Evolutionary conservation across 129 eudicot species (phyloP).

Genomic region (Oenanthe sinensis): DNA sequence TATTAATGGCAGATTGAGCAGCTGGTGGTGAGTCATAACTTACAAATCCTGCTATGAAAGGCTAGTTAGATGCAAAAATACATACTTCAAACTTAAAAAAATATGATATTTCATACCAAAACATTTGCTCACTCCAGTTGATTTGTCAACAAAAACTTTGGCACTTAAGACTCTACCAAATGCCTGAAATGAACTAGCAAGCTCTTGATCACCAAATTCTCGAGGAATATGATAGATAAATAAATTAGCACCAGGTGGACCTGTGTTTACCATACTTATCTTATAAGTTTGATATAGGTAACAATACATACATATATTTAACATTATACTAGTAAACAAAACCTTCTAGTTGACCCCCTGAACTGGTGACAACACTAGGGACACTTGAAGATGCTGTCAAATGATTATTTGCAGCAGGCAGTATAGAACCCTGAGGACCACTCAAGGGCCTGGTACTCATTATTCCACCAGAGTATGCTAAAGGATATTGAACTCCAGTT

Average conservation of each 20-base stretch:
- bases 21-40: conserved; percentile 90
- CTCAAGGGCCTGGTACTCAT: conserved; percentile 52
- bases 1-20: conserved; percentile 80
- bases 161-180: conserved; percentile 89
- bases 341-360: conserved; percentile 88
- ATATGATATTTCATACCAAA: conserved; percentile 46
- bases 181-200: conserved; percentile 68
- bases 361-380: conserved; percentile 51
- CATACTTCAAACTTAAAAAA: not conserved
- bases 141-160: conserved; percentile 85
- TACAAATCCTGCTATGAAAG: conserved; percentile 62
- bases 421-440: conserved; percentile 61
- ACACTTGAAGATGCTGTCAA: conserved; percentile 67
- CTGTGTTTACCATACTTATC: conserved; percentile 26
- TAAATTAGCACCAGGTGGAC: conserved; percentile 93
- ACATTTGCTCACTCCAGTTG: conserved; percentile 88
- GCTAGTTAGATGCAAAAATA: conserved; percentile 16
- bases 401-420: conserved; percentile 50
- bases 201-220: conserved; percentile 90
- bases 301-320: not conserved
- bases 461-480: conserved; percentile 63
- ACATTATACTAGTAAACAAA: not conserved
- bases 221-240: conserved; percentile 95
- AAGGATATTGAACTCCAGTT: conserved; percentile 70
- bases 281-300: not conserved